A percentile compares a stretch with the other conserved stretches of the same genome.
Evolutionary conservation across 2,329 filamentous ascomycete genomes (phyloP).

Genomic region (Aspergillus ustus): DNA sequence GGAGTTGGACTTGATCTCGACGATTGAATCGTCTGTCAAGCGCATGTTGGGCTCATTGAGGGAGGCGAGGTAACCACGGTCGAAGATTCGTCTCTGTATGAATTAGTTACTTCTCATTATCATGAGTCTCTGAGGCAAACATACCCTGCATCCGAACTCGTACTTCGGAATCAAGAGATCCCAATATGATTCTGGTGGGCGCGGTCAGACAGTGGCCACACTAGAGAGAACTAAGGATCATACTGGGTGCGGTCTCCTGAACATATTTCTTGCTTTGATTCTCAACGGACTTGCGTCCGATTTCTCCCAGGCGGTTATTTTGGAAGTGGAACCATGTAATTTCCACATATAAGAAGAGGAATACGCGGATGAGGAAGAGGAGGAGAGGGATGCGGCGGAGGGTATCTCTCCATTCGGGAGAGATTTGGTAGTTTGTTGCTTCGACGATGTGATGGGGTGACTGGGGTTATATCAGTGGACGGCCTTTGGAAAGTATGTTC

Average conservation of each 20-base stretch:
- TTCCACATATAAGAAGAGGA: slow-evolving; percentile 12
- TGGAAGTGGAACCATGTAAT: slow-evolving; percentile 14
- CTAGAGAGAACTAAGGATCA: background rate
- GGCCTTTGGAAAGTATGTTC: no score
- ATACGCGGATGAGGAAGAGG: slow-evolving; percentile 1
- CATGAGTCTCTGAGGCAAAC: background rate
- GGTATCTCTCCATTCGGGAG: background rate
- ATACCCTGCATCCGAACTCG: slow-evolving; percentile 30
- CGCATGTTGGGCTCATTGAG: slow-evolving; percentile 3
- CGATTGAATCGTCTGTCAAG: slow-evolving; percentile 16
- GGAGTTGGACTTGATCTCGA: background rate
- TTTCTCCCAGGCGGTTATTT: slow-evolving; percentile 5
- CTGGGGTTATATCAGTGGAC: background rate
- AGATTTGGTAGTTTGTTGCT: slow-evolving; percentile 1
- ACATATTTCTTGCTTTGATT: slow-evolving; percentile 3
- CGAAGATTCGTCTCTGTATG: slow-evolving; percentile 21
- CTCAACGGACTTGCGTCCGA: slow-evolving; percentile 8
- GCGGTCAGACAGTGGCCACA: background rate
- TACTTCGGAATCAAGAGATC: slow-evolving; percentile 23
- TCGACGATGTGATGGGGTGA: slow-evolving; percentile 12
- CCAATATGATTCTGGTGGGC: slow-evolving; percentile 23
- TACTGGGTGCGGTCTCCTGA: slow-evolving; percentile 3
- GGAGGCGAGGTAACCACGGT: slow-evolving; percentile 13
- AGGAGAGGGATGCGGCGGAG: slow-evolving; percentile 9
- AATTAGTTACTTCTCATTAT: background rate